Evolutionary conservation across 192 early-diverging fungal genomes (phyloP), one percentile per base, ranked within the genome.

Genomic region (Entomortierella beljakovae): DNA sequence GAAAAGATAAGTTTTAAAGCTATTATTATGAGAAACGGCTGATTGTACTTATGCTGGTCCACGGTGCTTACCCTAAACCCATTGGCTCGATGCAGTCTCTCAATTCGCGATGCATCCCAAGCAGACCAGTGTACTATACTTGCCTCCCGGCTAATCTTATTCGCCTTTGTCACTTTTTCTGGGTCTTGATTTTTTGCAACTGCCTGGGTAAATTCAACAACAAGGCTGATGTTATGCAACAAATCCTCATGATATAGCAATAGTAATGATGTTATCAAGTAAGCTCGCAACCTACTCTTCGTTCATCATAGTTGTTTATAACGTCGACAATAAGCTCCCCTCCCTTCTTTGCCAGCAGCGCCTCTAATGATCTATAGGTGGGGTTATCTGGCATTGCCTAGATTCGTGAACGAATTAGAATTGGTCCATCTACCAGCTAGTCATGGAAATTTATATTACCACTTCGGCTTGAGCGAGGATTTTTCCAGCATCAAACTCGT

Each of bases 401-500:
- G 2, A 56, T 26, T 26, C 20, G 54, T 48, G n/a, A n/a, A n/a
- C n/a, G n/a, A n/a, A n/a, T n/a, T n/a, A n/a, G n/a, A n/a, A n/a
- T n/a, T n/a, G n/a, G n/a, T n/a, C n/a, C 18, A 56, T 61, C 28
- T 53, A 29, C 32, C 38, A 1, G 15, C 48, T 35, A 34, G 46
- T 18, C 20, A 37, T 18, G 33, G 0, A 25, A 40, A 32, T 11
- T 46, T 82, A n/a, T n/a, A n/a, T 56, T 80, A 93, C 91, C 32
- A 92, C 71, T 37, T 64, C 64, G 20, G 81, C 80, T 66, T 97
- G 95, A 13, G 85, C 84, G 29, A 97, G 77, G 28, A 98, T 92
- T 57, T 87, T 84, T 34, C 97, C 97, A 20, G 90, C 93, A 74
- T 98, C 97, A 71, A 94, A 95, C n/a, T 83, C 74, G 32, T 83